A percentile compares a stretch with the other conserved stretches of the same genome.
Evolutionary conservation across 2,329 filamentous ascomycete species (phyloP).

Genomic region (Sclerotinia spermophila): DNA sequence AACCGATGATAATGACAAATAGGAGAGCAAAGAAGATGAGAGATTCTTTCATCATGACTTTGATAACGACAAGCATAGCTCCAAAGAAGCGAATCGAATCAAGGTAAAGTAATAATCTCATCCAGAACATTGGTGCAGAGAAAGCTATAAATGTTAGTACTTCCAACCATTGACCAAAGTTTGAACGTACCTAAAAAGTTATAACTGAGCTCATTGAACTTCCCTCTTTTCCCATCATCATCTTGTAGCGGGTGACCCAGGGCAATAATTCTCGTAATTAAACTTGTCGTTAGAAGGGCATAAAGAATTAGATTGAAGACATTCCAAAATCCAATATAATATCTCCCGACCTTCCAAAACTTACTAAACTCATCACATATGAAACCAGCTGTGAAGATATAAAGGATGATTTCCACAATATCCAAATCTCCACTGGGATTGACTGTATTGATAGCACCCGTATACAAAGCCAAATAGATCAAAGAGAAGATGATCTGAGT

Average conservation of each 20-base stretch:
- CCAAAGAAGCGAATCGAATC: conserved; percentile 95
- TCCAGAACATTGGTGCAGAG: conserved; percentile 95
- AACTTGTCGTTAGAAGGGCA: conserved; percentile 69
- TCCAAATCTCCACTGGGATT: conserved; percentile 83
- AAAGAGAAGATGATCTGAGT: conserved; percentile 83
- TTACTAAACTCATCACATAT: conserved; percentile 84
- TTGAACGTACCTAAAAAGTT: conserved; percentile 62
- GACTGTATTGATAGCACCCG: conserved; percentile 88
- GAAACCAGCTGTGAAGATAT: conserved; percentile 88
- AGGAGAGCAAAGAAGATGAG: conserved; percentile 95
- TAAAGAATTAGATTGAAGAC: conserved; percentile 88
- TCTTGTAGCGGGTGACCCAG: conserved; percentile 55
- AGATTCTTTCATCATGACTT: conserved; percentile 91
- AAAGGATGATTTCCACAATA: conserved; percentile 76
- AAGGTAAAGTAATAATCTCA: conserved; percentile 83
- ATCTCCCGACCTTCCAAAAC: conserved; percentile 88
- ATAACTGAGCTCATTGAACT: conserved; percentile 80
- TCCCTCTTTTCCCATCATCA: conserved; percentile 47
- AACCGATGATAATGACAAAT: conserved; percentile 76
- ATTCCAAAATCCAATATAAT: conserved; percentile 96
- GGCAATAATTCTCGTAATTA: conserved; percentile 75
- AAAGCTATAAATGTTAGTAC: conserved; percentile 55
- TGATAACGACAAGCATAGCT: conserved; percentile 94
- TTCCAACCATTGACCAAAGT: background rate
- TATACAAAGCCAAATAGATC: conserved; percentile 81